phyloP scores from a whole-genome alignment of 1,284 basidiomycete genomes.

The Cutaneotrichosporon sp. region DNA sequence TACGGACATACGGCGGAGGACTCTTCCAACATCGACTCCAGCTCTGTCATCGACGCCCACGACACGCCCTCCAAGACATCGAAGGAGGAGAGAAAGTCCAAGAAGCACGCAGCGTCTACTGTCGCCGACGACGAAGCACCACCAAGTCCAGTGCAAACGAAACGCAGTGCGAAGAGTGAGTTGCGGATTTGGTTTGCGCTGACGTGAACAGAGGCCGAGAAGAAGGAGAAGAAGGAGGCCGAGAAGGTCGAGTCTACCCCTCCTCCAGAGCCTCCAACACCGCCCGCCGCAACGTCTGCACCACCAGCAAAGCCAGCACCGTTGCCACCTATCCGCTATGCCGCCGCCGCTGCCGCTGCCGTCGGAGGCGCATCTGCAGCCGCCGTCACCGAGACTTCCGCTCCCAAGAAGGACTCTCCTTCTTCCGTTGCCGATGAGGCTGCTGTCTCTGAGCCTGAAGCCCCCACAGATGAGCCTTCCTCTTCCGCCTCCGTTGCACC shows the following conservation, averaged over 20 bases:
- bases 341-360: conserved; percentile 83
- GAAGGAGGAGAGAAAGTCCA: conserved; percentile 36
- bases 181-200: background rate
- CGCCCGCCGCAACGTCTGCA: conserved; percentile 48
- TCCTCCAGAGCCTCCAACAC: conserved; percentile 21
- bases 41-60: conserved; percentile 47
- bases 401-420: conserved; percentile 44
- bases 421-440: conserved; percentile 15
- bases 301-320: conserved; percentile 49
- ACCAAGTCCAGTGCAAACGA: conserved; percentile 35
- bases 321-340: conserved; percentile 76
- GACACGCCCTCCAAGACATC: conserved; percentile 40
- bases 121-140: conserved; percentile 19
- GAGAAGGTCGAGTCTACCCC: conserved; percentile 21
- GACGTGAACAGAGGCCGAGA: conserved; percentile 15
- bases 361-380: conserved; percentile 49
- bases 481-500: background rate
- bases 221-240: conserved; percentile 17
- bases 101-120: background rate
- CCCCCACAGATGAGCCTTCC: background rate
- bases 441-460: conserved; percentile 5
- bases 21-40: conserved; percentile 51
- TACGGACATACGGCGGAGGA: conserved; percentile 63
- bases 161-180: conserved; percentile 23
- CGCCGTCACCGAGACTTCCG: conserved; percentile 57